Conservation (phyloP, 2,329 filamentous ascomycete genomes). For the Pyrenochaeta sp. region DNA sequence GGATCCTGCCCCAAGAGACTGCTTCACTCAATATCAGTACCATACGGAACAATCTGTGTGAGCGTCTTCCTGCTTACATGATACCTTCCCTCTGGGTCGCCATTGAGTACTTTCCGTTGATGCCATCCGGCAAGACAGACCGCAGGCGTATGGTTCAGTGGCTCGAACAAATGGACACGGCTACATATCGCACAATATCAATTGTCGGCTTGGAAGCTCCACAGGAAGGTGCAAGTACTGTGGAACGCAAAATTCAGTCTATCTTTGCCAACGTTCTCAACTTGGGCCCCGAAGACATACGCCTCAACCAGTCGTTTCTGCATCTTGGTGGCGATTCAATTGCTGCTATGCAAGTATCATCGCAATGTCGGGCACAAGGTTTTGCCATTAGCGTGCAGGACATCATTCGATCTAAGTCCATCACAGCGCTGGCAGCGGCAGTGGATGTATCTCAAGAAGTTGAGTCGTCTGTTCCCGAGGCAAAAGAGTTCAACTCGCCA, state of each 20-base stretch:
- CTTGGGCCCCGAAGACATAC: constrained; percentile 32
- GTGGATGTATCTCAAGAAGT: constrained; percentile 20
- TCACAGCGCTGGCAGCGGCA: constrained; percentile 32
- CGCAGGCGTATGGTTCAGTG: constrained; percentile 37
- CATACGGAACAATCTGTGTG: constrained; percentile 38
- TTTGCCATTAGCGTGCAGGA: constrained; percentile 42
- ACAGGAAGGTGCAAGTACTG: constrained; percentile 18
- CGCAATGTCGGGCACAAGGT: constrained; percentile 39
- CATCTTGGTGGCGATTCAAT: constrained; percentile 47
- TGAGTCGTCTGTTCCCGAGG: constrained; percentile 1
- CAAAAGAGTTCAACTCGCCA: constrained; percentile 27
- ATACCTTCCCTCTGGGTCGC: constrained; percentile 42
- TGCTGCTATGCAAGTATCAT: constrained; percentile 45
- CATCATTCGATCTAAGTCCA: constrained; percentile 43
- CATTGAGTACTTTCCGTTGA: constrained; percentile 37
- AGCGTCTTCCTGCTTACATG: constrained; percentile 44
- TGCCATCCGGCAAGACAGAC: constrained; percentile 44
- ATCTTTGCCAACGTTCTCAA: constrained; percentile 43
- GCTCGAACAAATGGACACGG: constrained; percentile 39
- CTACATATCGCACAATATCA: constrained; percentile 35
- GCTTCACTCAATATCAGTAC: constrained; percentile 29
- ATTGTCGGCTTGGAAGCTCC: constrained; percentile 26
- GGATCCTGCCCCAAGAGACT: constrained; percentile 29
- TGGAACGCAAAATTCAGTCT: constrained; percentile 36
- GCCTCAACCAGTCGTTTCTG: constrained; percentile 43